These are phyloP conservation scores for Fusarium metavorans DNA, from an alignment of 2,329 filamentous ascomycete genomes.

Conservation along the genomic window DNA sequence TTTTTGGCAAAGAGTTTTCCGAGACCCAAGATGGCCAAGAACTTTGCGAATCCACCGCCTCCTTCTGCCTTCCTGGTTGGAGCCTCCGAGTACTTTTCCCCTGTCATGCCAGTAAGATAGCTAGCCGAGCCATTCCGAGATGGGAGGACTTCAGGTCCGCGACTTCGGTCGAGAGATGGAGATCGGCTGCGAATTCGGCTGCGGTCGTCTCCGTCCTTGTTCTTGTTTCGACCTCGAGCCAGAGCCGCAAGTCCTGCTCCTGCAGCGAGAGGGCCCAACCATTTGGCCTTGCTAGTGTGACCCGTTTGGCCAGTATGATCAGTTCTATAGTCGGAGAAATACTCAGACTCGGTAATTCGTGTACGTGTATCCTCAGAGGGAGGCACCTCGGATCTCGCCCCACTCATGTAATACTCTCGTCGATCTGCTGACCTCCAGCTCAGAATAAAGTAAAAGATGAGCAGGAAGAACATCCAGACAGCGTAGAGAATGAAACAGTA, in stretches of 20 bases:
- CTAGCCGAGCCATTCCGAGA: constrained; percentile 68
- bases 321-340: constrained; percentile 50
- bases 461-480: constrained; percentile 78
- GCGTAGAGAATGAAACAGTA: constrained; percentile 88
- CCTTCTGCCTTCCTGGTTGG: constrained; percentile 49
- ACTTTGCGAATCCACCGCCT: constrained; percentile 70
- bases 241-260: constrained; percentile 63
- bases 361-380: constrained; percentile 63
- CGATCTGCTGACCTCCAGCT: constrained; percentile 74
- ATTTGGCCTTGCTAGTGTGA: constrained; percentile 51
- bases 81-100: constrained; percentile 72
- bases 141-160: constrained; percentile 62
- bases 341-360: constrained; percentile 55
- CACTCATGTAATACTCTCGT: constrained; percentile 66
- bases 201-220: constrained; percentile 51
- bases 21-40: constrained; percentile 68
- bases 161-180: constrained; percentile 51
- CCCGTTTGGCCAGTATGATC: constrained; percentile 43
- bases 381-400: constrained; percentile 65
- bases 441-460: constrained; percentile 83
- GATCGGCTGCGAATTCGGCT: constrained; percentile 57
- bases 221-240: constrained; percentile 58
- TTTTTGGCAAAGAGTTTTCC: constrained; percentile 69
- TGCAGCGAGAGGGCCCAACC: constrained; percentile 66
- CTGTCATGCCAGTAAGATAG: constrained; percentile 60